Conservation (phyloP, 139 green algal genomes). For the Chlamydomonas incerta region DNA sequence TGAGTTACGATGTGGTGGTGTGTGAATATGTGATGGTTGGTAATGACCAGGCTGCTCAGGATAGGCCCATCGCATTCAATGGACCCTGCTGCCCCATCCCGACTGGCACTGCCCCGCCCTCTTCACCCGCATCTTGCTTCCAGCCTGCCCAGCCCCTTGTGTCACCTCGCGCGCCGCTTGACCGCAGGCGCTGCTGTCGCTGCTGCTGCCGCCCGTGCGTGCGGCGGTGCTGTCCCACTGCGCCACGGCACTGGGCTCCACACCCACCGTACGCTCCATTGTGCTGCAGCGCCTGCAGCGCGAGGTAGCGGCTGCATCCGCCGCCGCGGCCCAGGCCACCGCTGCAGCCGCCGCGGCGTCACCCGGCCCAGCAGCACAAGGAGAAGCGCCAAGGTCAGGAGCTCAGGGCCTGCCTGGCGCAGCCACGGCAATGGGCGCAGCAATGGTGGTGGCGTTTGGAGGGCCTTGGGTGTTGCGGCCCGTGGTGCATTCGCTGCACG, state of each 20-base stretch:
- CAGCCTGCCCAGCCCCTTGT: not conserved
- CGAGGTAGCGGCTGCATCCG: not conserved
- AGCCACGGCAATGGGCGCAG: too few relatives aligned
- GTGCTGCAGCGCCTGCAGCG: conserved; percentile 23
- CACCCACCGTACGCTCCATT: not conserved
- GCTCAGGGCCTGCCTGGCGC: not conserved
- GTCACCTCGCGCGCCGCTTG: not conserved
- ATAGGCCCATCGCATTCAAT: too few relatives aligned
- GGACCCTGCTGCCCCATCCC: not conserved
- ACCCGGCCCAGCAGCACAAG: too few relatives aligned
- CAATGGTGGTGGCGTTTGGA: not conserved
- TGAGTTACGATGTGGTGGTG: too few relatives aligned
- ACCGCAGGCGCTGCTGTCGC: conserved; percentile 2
- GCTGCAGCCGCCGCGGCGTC: too few relatives aligned
- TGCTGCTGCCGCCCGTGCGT: not conserved
- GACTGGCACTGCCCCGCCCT: not conserved
- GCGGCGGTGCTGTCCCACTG: not conserved
- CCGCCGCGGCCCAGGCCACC: too few relatives aligned
- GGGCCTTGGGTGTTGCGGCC: not conserved
- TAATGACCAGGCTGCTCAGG: too few relatives aligned
- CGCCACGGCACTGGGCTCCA: not conserved
- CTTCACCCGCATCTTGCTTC: not conserved
- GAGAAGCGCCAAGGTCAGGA: too few relatives aligned
- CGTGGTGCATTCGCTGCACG: conserved; percentile 10
- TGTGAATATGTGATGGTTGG: too few relatives aligned